Evolutionary conservation across 768 basidiomycete species (phyloP).

Genomic region (Mycena kentingensis): DNA sequence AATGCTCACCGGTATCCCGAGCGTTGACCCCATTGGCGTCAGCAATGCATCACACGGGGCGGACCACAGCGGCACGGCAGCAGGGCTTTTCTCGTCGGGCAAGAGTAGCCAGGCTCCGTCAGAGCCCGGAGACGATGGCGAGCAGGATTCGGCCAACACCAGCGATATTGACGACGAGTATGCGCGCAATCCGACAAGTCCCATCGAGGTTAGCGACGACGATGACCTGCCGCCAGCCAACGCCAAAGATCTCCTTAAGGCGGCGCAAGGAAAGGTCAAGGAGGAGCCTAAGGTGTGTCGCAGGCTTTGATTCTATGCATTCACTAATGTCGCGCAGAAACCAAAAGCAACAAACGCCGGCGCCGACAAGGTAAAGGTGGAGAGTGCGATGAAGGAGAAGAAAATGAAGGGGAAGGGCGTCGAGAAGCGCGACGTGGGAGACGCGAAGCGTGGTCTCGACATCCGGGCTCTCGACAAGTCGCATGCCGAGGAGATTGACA

Average conservation of each 20-base stretch:
- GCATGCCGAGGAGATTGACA: background rate
- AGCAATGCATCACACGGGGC: background rate
- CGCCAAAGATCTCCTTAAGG: too few species aligned
- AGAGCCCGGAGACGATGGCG: background rate
- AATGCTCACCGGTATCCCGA: background rate
- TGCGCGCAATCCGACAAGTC: background rate
- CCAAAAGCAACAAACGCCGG: background rate
- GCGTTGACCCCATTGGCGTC: background rate
- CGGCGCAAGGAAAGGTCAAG: too few species aligned
- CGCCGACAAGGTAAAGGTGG: background rate
- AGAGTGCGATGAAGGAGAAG: background rate
- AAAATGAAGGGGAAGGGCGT: background rate
- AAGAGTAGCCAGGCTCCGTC: background rate
- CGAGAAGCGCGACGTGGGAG: background rate
- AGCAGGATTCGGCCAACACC: background rate
- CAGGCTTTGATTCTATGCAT: too few species aligned
- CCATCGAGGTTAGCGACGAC: background rate
- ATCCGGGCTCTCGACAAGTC: background rate
- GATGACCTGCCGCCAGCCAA: background rate
- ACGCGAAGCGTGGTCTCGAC: background rate
- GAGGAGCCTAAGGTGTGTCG: background rate
- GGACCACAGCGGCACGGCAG: background rate
- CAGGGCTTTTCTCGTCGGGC: background rate
- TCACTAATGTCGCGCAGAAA: too few species aligned
- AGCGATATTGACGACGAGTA: background rate